Evolutionary conservation across 192 early-diverging fungal genomes (phyloP).

Genomic region (Gaertneriomyces sp.): DNA sequence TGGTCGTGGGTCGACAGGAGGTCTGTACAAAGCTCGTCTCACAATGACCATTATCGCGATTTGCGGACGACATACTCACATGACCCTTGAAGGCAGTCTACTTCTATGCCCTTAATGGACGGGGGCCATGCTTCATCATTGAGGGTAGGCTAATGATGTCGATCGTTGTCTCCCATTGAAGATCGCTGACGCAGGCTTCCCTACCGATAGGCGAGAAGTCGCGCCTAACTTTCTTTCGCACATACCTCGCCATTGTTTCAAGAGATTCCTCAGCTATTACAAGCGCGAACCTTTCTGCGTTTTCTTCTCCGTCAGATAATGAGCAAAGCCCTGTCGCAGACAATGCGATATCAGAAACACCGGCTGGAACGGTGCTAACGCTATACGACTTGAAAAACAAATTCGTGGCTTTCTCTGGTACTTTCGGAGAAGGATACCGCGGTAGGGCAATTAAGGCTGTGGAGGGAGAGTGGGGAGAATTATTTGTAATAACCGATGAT

Average conservation of each 20-base stretch:
- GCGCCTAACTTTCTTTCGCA: constrained; percentile 65
- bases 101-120: constrained; percentile 86
- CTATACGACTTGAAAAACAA: constrained; percentile 92
- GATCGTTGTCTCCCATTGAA: too few species aligned
- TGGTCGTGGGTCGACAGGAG: constrained; percentile 84
- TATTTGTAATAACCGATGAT: constrained; percentile 79
- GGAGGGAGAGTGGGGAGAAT: constrained; percentile 82
- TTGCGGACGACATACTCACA: background rate
- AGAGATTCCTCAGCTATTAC: constrained; percentile 17
- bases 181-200: constrained; percentile 23
- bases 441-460: constrained; percentile 53
- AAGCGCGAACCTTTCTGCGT: too few species aligned
- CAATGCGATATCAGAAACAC: constrained; percentile 8
- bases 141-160: constrained; percentile 48
- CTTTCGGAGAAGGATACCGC: constrained; percentile 47
- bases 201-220: constrained; percentile 57
- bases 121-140: constrained; percentile 88
- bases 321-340: constrained; percentile 16
- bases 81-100: constrained; percentile 66
- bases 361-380: constrained; percentile 52
- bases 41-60: background rate
- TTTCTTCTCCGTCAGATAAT: background rate
- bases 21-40: constrained; percentile 17
- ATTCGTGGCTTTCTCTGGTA: constrained; percentile 82
- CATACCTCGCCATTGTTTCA: constrained; percentile 71